These are phyloP conservation scores for Ophiostoma ulmi DNA, from an alignment of 2,329 filamentous ascomycete genomes.

Conservation along the genomic window DNA sequence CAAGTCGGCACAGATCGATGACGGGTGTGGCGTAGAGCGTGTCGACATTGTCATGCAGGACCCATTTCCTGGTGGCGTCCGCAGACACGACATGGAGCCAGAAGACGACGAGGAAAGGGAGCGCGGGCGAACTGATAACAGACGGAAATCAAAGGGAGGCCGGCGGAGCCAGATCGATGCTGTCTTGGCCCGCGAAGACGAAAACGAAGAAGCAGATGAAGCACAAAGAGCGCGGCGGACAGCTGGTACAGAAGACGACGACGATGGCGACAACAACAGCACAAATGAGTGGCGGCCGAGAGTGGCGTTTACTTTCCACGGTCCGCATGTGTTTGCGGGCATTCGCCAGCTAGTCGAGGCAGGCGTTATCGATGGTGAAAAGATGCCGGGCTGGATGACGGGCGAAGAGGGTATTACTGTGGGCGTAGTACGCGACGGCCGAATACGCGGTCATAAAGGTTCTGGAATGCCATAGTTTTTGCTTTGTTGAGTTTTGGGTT, in stretches of 20 bases:
- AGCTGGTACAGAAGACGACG: conserved; percentile 29
- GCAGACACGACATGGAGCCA: not conserved
- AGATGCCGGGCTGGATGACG: conserved; percentile 87
- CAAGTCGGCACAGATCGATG: conserved; percentile 48
- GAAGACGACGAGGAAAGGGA: conserved; percentile 17
- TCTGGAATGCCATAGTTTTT: conserved; percentile 43
- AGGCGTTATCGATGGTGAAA: conserved; percentile 67
- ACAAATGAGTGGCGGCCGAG: conserved; percentile 48
- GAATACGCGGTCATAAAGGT: conserved; percentile 56
- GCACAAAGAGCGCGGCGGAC: conserved; percentile 25
- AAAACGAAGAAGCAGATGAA: conserved; percentile 24
- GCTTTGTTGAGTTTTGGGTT: not conserved
- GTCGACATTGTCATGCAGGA: conserved; percentile 58
- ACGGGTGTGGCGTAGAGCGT: conserved; percentile 58
- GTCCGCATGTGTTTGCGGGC: conserved; percentile 74
- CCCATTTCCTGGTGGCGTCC: conserved; percentile 40
- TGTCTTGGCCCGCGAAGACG: conserved; percentile 34
- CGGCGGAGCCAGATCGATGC: conserved; percentile 38
- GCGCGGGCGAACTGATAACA: not conserved
- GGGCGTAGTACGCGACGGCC: conserved; percentile 62
- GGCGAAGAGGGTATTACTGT: conserved; percentile 77
- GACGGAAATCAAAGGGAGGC: conserved; percentile 17
- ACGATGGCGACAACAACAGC: conserved; percentile 29
- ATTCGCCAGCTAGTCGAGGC: conserved; percentile 71
- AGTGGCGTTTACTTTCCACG: conserved; percentile 64